Evolutionary conservation across 345 rosid species (phyloP).

Genomic region (Boechera stricta): DNA sequence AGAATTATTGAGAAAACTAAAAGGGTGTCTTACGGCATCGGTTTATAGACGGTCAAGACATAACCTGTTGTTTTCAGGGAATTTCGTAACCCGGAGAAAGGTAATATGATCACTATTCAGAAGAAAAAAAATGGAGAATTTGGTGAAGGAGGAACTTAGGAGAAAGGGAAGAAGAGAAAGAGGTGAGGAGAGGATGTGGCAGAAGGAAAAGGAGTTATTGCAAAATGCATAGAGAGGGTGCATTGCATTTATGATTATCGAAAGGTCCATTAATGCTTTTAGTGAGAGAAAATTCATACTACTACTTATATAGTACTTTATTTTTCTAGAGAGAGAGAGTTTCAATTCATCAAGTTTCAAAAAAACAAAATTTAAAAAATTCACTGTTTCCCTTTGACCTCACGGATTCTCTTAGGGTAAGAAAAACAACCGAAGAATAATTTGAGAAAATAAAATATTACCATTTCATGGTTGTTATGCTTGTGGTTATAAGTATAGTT

Average conservation of each 20-base stretch:
- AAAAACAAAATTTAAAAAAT: not conserved
- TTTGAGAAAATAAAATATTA: not conserved
- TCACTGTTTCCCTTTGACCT: constrained; percentile 31
- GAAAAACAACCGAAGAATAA: not conserved
- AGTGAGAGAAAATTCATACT: constrained; percentile 43
- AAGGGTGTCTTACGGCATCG: not conserved
- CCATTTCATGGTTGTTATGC: constrained; percentile 10
- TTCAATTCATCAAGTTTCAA: constrained; percentile 4
- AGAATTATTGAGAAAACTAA: not conserved
- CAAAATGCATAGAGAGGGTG: constrained; percentile 73
- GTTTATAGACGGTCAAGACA: constrained; percentile 7
- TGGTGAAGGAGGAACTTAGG: constrained; percentile 27
- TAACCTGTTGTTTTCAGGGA: constrained; percentile 10
- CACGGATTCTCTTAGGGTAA: constrained; percentile 26
- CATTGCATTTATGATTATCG: constrained; percentile 69
- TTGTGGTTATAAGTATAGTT: not conserved
- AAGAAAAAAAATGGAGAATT: constrained; percentile 38
- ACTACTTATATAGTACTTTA: constrained; percentile 2
- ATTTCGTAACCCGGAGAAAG: constrained; percentile 12
- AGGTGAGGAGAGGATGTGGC: constrained; percentile 51
- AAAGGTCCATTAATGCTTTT: constrained; percentile 48
- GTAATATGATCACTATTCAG: not conserved
- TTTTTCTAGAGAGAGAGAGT: constrained; percentile 19
- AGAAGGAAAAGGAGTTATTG: constrained; percentile 68
- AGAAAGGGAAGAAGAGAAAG: constrained; percentile 44